Base-by-base conservation (phyloP, 1,284 basidiomycete species). In the Pseudozyma hubeiensis region DNA sequence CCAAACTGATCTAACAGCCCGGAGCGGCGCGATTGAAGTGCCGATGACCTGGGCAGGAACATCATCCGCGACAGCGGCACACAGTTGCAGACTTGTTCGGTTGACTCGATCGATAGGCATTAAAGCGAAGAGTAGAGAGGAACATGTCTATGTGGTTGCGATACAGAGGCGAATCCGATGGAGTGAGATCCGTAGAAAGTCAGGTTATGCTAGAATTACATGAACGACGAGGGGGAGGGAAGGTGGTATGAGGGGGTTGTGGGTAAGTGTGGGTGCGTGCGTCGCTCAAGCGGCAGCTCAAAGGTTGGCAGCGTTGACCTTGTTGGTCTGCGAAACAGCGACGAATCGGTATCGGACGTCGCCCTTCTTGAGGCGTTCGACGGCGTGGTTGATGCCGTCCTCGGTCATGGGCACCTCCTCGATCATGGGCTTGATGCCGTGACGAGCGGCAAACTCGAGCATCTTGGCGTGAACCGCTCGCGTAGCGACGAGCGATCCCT, bases 291-390 rank as follows among this genome's bases (percentile, higher is more conserved):
- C 7, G 40, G 40, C 41, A 13, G 17, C 34, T 50, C 41, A 75
- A 33, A 75, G 64, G 64, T 71, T 71, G 56, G 67, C 64, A 41
- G 40, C 49, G 55, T 43, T 59, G 40, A 46, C 16, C 57, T 73
- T 73, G 63, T 74, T 74, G 43, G 57, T 74, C 50, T 68, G 61
- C 37, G 66, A 72, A 44, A 75, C 68, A 16, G 80, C 75, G 10
- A 82, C 81, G 56, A 82, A 82, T 17, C 81, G 65, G 67, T 79
- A 81, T 34, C 79, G 67, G 2, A 81, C 77, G 48, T 82, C 78
- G 47, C 81, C 81, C 64, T 80, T 78, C 41, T 78, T 64, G 35
- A 81, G 67, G 6, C 81, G 59, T 34, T 79, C 76, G 8, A 74
- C 60, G 30, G 81, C 81, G 44, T 45, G 11, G 64, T 81, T 81